Conservation (phyloP, 140 eudicot genomes). For the Ambrosia hybrid region DNA sequence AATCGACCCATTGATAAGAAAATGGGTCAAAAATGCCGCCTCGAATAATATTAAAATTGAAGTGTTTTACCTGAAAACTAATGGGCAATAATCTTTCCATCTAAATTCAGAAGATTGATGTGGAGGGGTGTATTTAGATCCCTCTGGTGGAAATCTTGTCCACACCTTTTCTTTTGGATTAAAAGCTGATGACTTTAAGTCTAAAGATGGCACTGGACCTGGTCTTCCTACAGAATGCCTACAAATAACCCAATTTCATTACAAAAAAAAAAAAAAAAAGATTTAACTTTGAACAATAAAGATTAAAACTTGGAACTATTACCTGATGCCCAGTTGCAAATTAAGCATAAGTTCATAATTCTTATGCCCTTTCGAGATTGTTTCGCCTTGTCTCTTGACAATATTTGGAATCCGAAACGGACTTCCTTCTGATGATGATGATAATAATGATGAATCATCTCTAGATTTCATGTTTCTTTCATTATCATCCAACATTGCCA, state of each 20-base stretch:
- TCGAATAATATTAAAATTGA: background rate
- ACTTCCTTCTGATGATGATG: conserved; percentile 43
- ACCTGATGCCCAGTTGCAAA: conserved; percentile 98
- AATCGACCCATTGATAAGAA: background rate
- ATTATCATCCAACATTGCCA: conserved; percentile 39
- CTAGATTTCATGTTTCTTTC: conserved; percentile 36
- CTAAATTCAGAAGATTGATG: conserved; percentile 86
- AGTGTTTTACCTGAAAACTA: conserved; percentile 79
- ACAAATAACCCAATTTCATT: conserved; percentile 13
- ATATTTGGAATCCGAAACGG: conserved; percentile 60
- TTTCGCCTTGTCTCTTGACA: conserved; percentile 85
- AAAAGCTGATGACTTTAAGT: conserved; percentile 90
- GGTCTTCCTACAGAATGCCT: conserved; percentile 99
- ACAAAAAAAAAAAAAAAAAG: background rate
- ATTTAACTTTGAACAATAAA: background rate
- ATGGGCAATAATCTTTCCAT: conserved; percentile 99
- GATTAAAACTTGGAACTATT: conserved; percentile 21
- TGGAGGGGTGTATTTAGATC: conserved; percentile 95
- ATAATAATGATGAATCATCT: conserved; percentile 42
- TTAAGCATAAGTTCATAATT: conserved; percentile 95
- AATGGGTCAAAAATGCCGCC: background rate
- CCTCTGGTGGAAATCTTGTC: conserved; percentile 97
- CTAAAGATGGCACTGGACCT: conserved; percentile 87
- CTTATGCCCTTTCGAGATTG: conserved; percentile 82
- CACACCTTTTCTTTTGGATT: conserved; percentile 94